Conservation (phyloP, 2,329 filamentous ascomycete genomes). For the Magnaporthiopsis rhizophila region DNA sequence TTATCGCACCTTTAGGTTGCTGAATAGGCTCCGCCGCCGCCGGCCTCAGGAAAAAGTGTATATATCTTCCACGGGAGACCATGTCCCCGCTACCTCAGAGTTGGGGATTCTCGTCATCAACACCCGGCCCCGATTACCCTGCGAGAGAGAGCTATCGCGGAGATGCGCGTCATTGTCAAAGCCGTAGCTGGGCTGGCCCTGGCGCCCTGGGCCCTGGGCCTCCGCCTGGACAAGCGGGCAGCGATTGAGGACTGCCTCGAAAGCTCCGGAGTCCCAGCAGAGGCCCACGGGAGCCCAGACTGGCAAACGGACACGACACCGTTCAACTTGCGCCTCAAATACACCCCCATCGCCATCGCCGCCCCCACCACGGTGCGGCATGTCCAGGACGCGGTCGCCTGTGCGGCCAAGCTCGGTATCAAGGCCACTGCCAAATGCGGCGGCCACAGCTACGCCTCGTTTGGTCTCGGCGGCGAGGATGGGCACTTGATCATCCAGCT, state of each 20-base stretch:
- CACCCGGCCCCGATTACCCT: not conserved
- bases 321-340: conserved; percentile 24
- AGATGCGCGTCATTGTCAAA: not conserved
- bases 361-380: conserved; percentile 32
- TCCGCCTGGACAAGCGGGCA: conserved; percentile 14
- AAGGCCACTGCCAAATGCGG: conserved; percentile 41
- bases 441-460: conserved; percentile 42
- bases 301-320: conserved; percentile 26
- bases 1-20: not conserved
- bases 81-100: too few species aligned
- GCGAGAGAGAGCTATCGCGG: not conserved
- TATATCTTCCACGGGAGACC: not conserved
- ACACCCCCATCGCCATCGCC: conserved; percentile 34
- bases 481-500: conserved; percentile 39
- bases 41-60: not conserved
- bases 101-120: not conserved
- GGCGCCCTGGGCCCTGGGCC: conserved; percentile 10
- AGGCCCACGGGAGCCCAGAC: conserved; percentile 13
- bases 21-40: not conserved
- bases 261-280: conserved; percentile 15
- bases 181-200: not conserved
- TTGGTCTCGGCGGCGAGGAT: conserved; percentile 37
- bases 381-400: conserved; percentile 36
- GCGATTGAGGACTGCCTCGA: conserved; percentile 18
- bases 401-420: conserved; percentile 29